A percentile compares a stretch with the other conserved stretches of the same genome.
These are phyloP conservation scores for Plasmodium billcollinsi DNA, from an alignment of 169 alveolate species.

Conservation along the genomic window DNA sequence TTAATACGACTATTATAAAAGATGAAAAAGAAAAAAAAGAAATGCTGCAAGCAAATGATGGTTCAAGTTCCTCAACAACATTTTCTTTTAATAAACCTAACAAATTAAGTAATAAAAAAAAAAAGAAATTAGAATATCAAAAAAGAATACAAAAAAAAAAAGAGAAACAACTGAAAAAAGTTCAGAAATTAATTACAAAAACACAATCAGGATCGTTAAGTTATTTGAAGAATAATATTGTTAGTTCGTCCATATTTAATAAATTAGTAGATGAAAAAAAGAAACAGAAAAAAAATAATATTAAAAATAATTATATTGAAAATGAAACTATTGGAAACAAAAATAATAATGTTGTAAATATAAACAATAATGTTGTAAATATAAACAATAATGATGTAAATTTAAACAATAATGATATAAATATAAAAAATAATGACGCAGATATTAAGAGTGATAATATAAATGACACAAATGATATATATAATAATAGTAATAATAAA, in stretches of 20 bases:
- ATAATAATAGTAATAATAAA: neutral
- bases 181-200: slow-evolving; percentile 62
- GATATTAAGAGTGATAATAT: neutral
- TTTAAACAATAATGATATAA: neutral
- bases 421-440: neutral
- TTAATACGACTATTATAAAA: too few relatives aligned
- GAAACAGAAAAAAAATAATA: neutral
- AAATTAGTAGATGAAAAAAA: neutral
- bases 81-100: slow-evolving; percentile 5
- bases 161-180: slow-evolving; percentile 63
- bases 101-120: slow-evolving; percentile 49
- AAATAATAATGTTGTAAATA: neutral
- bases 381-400: neutral
- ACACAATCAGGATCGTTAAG: slow-evolving; percentile 27
- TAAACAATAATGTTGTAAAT: neutral
- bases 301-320: slow-evolving; percentile 1
- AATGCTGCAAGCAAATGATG: neutral
- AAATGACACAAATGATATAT: too few relatives aligned
- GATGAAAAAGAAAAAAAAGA: slow-evolving; percentile 4
- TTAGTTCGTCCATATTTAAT: neutral
- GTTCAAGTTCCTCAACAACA: neutral
- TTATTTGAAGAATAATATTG: slow-evolving; percentile 22
- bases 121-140: slow-evolving; percentile 54
- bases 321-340: too few relatives aligned
- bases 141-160: slow-evolving; percentile 58